Evolutionary conservation across 2,329 filamentous ascomycete species (phyloP).

Genomic region (Neofusicoccum sp.): DNA sequence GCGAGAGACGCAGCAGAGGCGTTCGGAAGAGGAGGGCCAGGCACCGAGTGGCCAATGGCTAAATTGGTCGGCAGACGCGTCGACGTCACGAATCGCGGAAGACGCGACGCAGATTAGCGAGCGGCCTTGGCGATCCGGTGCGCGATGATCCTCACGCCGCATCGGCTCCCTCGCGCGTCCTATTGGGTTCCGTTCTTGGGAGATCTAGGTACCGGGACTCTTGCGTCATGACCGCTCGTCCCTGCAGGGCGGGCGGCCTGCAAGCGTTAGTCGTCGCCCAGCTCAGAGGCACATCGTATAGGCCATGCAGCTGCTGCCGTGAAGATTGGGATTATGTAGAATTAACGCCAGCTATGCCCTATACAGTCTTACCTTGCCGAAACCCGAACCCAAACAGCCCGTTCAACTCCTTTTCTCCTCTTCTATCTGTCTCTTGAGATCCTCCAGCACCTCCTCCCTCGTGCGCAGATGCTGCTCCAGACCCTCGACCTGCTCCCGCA

Average conservation of each 20-base stretch:
- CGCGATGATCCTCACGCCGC: background rate
- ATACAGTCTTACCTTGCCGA: slow-evolving; percentile 10
- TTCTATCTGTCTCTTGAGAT: slow-evolving; percentile 79
- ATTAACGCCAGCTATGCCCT: slow-evolving; percentile 16
- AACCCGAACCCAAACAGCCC: background rate
- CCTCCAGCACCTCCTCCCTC: slow-evolving; percentile 71
- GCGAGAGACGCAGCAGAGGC: background rate
- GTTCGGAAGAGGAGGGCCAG: background rate
- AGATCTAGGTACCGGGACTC: background rate
- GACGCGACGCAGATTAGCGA: slow-evolving; percentile 19
- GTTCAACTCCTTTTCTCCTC: slow-evolving; percentile 62
- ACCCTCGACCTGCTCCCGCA: slow-evolving; percentile 93
- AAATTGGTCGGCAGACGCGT: slow-evolving; percentile 15
- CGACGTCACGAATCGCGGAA: slow-evolving; percentile 18
- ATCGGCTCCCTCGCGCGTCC: slow-evolving; percentile 2
- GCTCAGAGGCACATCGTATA: background rate
- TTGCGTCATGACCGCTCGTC: background rate
- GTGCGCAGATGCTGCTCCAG: slow-evolving; percentile 78
- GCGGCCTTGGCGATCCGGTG: slow-evolving; percentile 6
- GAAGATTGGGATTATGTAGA: background rate
- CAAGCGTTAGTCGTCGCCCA: background rate
- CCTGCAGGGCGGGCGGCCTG: background rate
- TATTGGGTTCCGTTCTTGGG: background rate
- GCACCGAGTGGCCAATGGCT: slow-evolving; percentile 17
- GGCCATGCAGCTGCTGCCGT: background rate